Conservation (phyloP, 1,284 basidiomycete genomes). For the Rhizoctonia solani region DNA sequence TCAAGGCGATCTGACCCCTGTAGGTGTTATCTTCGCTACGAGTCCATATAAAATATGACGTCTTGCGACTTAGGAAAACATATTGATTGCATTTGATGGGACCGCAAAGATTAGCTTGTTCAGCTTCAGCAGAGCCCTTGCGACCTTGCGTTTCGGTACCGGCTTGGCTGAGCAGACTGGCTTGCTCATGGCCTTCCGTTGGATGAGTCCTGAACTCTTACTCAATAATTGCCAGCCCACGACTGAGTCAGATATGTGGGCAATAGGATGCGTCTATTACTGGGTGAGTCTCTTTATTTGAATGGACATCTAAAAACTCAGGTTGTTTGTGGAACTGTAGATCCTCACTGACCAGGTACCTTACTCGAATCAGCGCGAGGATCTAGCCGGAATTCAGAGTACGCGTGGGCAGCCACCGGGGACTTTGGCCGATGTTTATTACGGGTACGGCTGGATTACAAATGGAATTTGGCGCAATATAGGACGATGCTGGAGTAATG, state of each 20-base stretch:
- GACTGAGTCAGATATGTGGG: conserved; percentile 31
- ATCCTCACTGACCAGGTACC: conserved; percentile 17
- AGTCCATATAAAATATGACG: not conserved
- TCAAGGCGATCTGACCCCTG: conserved; percentile 27
- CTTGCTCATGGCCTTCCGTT: conserved; percentile 9
- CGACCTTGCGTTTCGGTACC: conserved; percentile 3
- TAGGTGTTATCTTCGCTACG: not conserved
- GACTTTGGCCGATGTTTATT: not conserved
- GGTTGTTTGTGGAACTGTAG: not conserved
- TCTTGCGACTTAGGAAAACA: conserved; percentile 8
- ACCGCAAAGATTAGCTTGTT: conserved; percentile 20
- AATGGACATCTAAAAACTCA: not conserved
- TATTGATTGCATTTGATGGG: not conserved
- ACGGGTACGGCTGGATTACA: conserved; percentile 7
- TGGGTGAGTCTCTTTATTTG: conserved; percentile 11
- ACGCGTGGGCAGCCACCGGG: conserved; percentile 16
- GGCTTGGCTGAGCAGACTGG: not conserved
- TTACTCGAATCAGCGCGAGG: conserved; percentile 24
- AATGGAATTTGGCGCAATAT: conserved; percentile 15
- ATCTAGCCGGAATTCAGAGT: conserved; percentile 26
- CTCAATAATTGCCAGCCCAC: not conserved
- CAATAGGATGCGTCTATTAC: conserved; percentile 22
- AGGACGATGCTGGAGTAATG: conserved; percentile 1
- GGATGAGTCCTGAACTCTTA: conserved; percentile 32
- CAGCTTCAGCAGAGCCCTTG: conserved; percentile 17